A percentile compares a stretch with the other conserved stretches of the same genome.
phyloP scores from a whole-genome alignment of 768 basidiomycete genomes.

The Harrya chromipes region DNA sequence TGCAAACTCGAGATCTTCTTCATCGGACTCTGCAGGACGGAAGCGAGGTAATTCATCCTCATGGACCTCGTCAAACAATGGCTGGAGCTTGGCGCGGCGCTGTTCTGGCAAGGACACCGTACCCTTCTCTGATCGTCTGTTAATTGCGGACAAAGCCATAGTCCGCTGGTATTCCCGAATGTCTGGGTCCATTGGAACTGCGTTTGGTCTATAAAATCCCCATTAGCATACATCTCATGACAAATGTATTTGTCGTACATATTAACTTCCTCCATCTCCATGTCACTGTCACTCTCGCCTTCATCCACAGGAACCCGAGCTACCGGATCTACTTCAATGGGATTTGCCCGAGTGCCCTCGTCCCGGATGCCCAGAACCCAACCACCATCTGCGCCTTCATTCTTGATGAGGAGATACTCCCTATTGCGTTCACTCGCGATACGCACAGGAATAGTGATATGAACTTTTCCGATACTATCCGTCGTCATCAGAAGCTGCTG shows the following conservation, averaged over 20 bases:
- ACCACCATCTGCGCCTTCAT: constrained; percentile 81
- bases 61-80: constrained; percentile 54
- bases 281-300: constrained; percentile 47
- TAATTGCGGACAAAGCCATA: constrained; percentile 61
- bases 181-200: constrained; percentile 51
- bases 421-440: constrained; percentile 95
- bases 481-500: constrained; percentile 92
- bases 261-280: constrained; percentile 79
- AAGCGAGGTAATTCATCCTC: constrained; percentile 38
- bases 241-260: constrained; percentile 46
- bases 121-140: constrained; percentile 42
- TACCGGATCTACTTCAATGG: constrained; percentile 83
- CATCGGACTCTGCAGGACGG: constrained; percentile 29
- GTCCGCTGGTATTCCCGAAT: constrained; percentile 58
- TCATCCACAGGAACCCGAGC: constrained; percentile 35
- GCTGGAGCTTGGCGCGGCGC: constrained; percentile 37
- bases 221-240: constrained; percentile 7
- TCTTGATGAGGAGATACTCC: constrained; percentile 94
- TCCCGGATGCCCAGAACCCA: constrained; percentile 94
- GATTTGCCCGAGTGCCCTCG: constrained; percentile 78
- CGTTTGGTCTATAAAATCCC: constrained; percentile 26
- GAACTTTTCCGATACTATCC: constrained; percentile 86
- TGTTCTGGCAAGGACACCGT: constrained; percentile 25
- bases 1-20: constrained; percentile 56
- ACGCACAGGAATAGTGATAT: constrained; percentile 86